These are phyloP conservation scores for Blastocystis sp. DNA, from an alignment of 352 stramenopile species.

Conservation along the genomic window DNA sequence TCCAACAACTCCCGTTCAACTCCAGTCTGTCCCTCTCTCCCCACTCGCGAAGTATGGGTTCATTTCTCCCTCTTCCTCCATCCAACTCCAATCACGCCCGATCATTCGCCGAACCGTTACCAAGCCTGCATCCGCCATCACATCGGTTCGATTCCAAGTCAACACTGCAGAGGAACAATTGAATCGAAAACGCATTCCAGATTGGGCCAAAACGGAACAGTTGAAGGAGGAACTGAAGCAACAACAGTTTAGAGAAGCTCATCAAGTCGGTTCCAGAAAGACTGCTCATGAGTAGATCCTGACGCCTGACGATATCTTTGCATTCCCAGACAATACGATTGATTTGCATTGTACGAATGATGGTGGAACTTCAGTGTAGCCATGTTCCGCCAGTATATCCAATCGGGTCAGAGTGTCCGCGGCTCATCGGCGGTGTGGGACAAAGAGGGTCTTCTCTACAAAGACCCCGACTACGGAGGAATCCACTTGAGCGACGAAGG, in stretches of 20 bases:
- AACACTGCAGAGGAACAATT: neutral
- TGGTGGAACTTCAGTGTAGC: neutral
- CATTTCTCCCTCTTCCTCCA: no score
- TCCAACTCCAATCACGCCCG: no score
- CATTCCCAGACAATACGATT: neutral
- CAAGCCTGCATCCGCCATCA: neutral
- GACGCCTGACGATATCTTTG: neutral
- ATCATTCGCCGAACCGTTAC: neutral
- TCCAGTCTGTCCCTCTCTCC: no score
- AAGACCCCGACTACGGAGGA: neutral
- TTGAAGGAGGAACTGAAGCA: neutral
- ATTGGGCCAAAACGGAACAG: neutral
- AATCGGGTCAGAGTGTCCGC: neutral
- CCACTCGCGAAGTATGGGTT: no score
- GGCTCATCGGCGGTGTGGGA: neutral
- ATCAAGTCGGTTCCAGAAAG: neutral
- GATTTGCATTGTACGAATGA: neutral
- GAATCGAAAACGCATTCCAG: neutral
- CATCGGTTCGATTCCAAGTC: neutral
- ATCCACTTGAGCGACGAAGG: slow-evolving; percentile 3
- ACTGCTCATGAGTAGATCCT: neutral
- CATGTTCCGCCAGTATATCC: neutral
- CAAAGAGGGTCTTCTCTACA: neutral
- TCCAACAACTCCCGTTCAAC: no score
- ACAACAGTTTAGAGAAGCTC: neutral